These are phyloP conservation scores for Saccharomycopsis phalli DNA, from an alignment of 1,139 yeast genomes.

Conservation along the genomic window DNA sequence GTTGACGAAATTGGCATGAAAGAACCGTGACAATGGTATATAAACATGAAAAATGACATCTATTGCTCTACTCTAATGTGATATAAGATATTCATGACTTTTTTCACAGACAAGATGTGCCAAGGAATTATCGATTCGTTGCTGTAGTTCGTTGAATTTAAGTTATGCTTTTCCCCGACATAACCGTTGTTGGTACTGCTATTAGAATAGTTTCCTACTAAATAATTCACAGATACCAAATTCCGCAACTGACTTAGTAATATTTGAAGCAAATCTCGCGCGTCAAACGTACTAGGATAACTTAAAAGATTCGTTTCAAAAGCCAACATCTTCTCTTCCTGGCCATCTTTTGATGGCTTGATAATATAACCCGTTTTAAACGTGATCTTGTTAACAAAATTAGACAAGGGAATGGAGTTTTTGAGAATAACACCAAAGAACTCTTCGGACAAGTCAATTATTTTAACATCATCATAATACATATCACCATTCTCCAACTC, in stretches of 20 bases:
- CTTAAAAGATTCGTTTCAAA: conserved; percentile 60
- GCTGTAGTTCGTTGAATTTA: conserved; percentile 12
- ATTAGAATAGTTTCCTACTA: conserved; percentile 32
- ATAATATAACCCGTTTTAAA: conserved; percentile 64
- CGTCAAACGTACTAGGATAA: conserved; percentile 56
- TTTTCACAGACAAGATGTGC: conserved; percentile 73
- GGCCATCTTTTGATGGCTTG: conserved; percentile 30
- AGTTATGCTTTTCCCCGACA: conserved; percentile 3
- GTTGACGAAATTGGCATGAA: too few relatives aligned
- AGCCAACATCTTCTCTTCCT: conserved; percentile 28
- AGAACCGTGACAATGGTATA: too few relatives aligned
- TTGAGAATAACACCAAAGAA: conserved; percentile 57
- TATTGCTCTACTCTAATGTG: conserved; percentile 33
- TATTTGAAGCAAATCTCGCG: conserved; percentile 47
- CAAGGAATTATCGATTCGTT: conserved; percentile 52
- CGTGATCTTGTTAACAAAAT: conserved; percentile 63
- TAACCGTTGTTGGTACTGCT: conserved; percentile 26
- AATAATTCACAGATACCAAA: conserved; percentile 40
- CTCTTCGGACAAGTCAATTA: conserved; percentile 46
- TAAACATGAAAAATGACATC: too few relatives aligned
- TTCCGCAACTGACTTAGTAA: conserved; percentile 62
- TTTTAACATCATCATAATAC: conserved; percentile 30
- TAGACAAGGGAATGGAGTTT: conserved; percentile 54
- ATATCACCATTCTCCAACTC: conserved; percentile 13
- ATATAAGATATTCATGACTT: conserved; percentile 41